phyloP scores from a whole-genome alignment of 805 yeast species.

The Cyberlindnera meyerae region DNA sequence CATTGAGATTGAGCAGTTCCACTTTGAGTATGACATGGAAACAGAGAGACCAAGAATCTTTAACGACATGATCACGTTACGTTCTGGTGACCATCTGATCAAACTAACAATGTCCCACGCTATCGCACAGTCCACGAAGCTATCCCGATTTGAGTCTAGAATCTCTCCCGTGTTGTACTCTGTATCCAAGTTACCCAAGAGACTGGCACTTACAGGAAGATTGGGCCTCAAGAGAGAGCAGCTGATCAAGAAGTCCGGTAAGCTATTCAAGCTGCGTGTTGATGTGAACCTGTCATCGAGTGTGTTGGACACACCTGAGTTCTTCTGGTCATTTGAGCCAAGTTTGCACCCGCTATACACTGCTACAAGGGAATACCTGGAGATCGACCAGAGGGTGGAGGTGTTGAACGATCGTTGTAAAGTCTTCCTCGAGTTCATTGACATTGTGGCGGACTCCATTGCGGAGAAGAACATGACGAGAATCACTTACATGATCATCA shows the following conservation, averaged over 20 bases:
- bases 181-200: slow-evolving; percentile 84
- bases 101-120: slow-evolving; percentile 94
- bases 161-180: slow-evolving; percentile 80
- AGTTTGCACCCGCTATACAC: slow-evolving; percentile 87
- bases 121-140: slow-evolving; percentile 91
- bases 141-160: slow-evolving; percentile 86
- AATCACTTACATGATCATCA: slow-evolving; percentile 84
- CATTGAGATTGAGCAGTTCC: slow-evolving; percentile 80
- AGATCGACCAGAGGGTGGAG: slow-evolving; percentile 91
- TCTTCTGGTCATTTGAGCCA: slow-evolving; percentile 95
- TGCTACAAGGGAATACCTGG: slow-evolving; percentile 88
- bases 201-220: slow-evolving; percentile 84
- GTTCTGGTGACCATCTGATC: slow-evolving; percentile 88
- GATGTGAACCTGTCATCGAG: slow-evolving; percentile 90
- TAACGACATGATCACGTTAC: slow-evolving; percentile 88
- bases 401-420: slow-evolving; percentile 91
- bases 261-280: slow-evolving; percentile 81
- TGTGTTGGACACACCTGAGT: slow-evolving; percentile 91
- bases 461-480: slow-evolving; percentile 90
- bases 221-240: slow-evolving; percentile 82
- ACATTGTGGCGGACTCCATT: slow-evolving; percentile 87
- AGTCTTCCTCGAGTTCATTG: slow-evolving; percentile 89
- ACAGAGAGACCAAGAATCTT: slow-evolving; percentile 70
- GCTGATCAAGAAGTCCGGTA: slow-evolving; percentile 82
- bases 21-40: slow-evolving; percentile 46